phyloP scores from a whole-genome alignment of 345 rosid genomes.

The Eucalyptus tenuipes region DNA sequence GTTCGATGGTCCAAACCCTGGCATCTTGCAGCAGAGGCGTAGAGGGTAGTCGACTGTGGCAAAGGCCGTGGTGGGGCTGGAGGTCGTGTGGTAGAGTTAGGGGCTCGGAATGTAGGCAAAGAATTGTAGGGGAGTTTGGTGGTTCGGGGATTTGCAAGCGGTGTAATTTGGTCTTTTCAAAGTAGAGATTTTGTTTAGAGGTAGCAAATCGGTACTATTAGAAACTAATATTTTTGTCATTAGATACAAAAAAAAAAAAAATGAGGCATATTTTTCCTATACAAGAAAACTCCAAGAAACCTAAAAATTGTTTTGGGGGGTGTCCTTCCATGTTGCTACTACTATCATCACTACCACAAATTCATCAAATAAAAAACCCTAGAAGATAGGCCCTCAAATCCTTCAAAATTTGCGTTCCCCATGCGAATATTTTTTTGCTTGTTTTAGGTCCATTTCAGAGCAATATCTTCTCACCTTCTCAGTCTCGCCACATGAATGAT shows the following conservation, averaged over 20 bases:
- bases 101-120: neutral
- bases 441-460: neutral
- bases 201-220: neutral
- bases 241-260: neutral
- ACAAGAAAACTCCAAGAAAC: neutral
- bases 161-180: neutral
- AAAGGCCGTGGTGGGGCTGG: neutral
- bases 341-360: neutral
- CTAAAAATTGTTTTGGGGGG: neutral
- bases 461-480: neutral
- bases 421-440: neutral
- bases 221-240: neutral
- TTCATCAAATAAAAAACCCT: neutral
- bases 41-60: neutral
- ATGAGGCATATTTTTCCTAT: neutral
- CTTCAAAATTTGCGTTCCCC: neutral
- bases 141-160: neutral
- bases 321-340: neutral
- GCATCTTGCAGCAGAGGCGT: neutral
- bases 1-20: neutral
- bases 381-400: neutral
- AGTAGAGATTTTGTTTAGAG: neutral
- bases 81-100: neutral
- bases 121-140: neutral
- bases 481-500: neutral